Conservation (phyloP, 768 basidiomycete genomes). For the Mycena vitilis region DNA sequence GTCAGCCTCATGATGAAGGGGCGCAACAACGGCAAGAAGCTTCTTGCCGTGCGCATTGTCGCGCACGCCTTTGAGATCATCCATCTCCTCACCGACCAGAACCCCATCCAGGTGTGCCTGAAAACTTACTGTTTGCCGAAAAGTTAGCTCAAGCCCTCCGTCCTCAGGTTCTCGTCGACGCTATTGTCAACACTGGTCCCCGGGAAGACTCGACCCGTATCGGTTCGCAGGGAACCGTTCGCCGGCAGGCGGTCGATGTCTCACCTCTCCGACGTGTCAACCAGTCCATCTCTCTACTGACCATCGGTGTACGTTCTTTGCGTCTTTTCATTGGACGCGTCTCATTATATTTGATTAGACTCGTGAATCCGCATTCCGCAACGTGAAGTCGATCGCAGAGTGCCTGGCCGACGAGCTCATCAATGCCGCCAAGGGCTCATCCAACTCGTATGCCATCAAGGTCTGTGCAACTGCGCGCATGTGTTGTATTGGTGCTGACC, state of each 20-base stretch:
- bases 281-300: conserved; percentile 95
- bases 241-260: conserved; percentile 99
- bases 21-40: conserved; percentile 99
- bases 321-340: neutral
- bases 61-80: conserved; percentile 99
- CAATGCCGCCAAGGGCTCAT: conserved; percentile 99
- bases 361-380: conserved; percentile 99
- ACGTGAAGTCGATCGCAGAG: conserved; percentile 99
- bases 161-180: conserved; percentile 90
- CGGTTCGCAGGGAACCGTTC: conserved; percentile 99
- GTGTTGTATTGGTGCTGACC: conserved; percentile 6
- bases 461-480: conserved; percentile 49
- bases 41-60: conserved; percentile 98
- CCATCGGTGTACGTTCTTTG: conserved; percentile 83
- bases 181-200: conserved; percentile 99
- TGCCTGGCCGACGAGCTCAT: conserved; percentile 99
- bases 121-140: neutral
- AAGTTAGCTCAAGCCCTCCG: conserved; percentile 4
- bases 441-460: conserved; percentile 99
- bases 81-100: conserved; percentile 99
- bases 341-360: conserved; percentile 64
- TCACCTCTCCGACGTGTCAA: conserved; percentile 98
- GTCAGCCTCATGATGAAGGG: conserved; percentile 99
- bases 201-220: conserved; percentile 99
- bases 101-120: conserved; percentile 92